A percentile compares a stretch with the other conserved stretches of the same genome.
phyloP scores from a whole-genome alignment of 2,329 filamentous ascomycete genomes.

The Colletotrichum neosansevieriae region DNA sequence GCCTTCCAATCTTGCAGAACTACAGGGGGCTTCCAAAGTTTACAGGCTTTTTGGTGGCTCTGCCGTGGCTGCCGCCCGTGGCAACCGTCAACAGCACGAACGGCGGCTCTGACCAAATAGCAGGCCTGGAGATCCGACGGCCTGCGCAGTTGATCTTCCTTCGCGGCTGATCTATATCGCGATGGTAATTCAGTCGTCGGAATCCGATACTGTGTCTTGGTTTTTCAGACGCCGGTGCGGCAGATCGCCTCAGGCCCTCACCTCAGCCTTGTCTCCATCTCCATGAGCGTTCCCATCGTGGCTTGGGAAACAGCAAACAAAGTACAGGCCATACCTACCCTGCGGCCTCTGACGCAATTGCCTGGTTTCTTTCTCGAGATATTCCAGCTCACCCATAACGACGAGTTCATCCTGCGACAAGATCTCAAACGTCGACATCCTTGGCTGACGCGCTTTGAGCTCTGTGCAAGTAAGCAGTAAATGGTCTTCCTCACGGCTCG shows the following conservation, averaged over 20 bases:
- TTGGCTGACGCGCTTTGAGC: conserved; percentile 34
- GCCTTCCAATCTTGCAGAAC: conserved; percentile 29
- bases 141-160: conserved; percentile 6
- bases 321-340: conserved; percentile 16
- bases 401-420: conserved; percentile 37
- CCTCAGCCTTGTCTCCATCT: not conserved
- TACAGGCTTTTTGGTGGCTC: conserved; percentile 28
- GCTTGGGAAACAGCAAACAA: conserved; percentile 2
- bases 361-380: not conserved
- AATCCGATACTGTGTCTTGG: conserved; percentile 11
- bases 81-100: conserved; percentile 32
- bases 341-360: conserved; percentile 22
- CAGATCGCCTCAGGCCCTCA: conserved; percentile 6
- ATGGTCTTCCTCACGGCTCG: conserved; percentile 12
- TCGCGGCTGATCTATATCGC: conserved; percentile 20
- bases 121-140: no score
- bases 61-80: conserved; percentile 34
- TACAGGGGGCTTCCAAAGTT: conserved; percentile 28
- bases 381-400: conserved; percentile 10
- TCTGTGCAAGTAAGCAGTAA: not conserved
- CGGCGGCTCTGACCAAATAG: not conserved
- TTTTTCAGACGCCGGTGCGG: conserved; percentile 14
- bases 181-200: not conserved
- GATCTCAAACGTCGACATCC: conserved; percentile 35
- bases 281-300: not conserved